Evolutionary conservation across 352 stramenopile genomes (phyloP).

Genomic region (Pythium phragmitis): DNA sequence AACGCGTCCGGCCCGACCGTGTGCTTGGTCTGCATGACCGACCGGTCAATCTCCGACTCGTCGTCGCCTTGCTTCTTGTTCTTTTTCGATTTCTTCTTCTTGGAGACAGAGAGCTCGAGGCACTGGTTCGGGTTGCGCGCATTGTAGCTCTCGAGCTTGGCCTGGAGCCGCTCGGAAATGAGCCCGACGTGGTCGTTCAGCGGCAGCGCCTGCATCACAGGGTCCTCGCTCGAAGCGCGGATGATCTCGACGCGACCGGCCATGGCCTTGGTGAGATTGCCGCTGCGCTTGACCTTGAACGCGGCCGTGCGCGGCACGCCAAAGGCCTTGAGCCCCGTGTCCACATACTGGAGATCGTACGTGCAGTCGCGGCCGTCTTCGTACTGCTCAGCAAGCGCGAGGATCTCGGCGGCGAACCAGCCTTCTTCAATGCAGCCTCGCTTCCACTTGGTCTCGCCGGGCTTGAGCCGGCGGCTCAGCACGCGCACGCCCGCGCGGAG

Average conservation of each 20-base stretch:
- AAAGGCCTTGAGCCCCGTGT: slow-evolving; percentile 82
- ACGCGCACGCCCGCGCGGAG: slow-evolving; percentile 60
- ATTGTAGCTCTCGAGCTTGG: slow-evolving; percentile 77
- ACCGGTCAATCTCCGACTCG: slow-evolving; percentile 47
- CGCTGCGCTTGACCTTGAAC: slow-evolving; percentile 71
- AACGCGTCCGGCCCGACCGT: slow-evolving; percentile 76
- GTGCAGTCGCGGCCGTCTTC: slow-evolving; percentile 67
- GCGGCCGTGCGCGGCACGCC: slow-evolving; percentile 70
- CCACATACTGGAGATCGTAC: slow-evolving; percentile 87
- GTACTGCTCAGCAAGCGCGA: slow-evolving; percentile 58
- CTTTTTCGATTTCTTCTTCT: slow-evolving; percentile 76
- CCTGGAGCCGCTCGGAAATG: slow-evolving; percentile 87
- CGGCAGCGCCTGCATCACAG: slow-evolving; percentile 86
- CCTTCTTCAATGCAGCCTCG: slow-evolving; percentile 77
- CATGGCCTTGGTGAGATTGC: slow-evolving; percentile 74
- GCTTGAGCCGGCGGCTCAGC: slow-evolving; percentile 68
- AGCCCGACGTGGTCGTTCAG: slow-evolving; percentile 85
- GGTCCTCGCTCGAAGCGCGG: slow-evolving; percentile 60
- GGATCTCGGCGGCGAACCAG: slow-evolving; percentile 67
- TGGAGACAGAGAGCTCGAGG: slow-evolving; percentile 52
- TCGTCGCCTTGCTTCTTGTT: slow-evolving; percentile 63
- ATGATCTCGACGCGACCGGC: slow-evolving; percentile 82
- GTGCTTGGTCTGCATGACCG: slow-evolving; percentile 81
- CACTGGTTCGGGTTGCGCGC: slow-evolving; percentile 71
- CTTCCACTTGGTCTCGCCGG: slow-evolving; percentile 86